Conservation (phyloP, 805 yeast species). For the Ogataea degrootiae region DNA sequence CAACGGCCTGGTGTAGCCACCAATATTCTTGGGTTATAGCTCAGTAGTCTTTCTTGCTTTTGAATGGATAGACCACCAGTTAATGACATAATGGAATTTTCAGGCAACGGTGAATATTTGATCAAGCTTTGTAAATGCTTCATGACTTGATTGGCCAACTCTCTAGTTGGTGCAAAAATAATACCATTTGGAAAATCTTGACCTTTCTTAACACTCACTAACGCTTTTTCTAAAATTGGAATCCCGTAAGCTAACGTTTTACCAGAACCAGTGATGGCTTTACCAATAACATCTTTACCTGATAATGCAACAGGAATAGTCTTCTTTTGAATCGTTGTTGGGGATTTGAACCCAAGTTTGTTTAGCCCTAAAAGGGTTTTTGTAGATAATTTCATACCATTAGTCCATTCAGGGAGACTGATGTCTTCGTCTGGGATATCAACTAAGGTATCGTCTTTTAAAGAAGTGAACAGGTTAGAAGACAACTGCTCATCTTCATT, state of each 20-base stretch:
- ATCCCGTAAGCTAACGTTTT: slow-evolving; percentile 94
- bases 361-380: slow-evolving; percentile 60
- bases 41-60: slow-evolving; percentile 79
- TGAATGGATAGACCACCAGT: slow-evolving; percentile 96
- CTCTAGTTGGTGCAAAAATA: slow-evolving; percentile 93
- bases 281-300: slow-evolving; percentile 85
- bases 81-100: slow-evolving; percentile 60
- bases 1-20: slow-evolving; percentile 97
- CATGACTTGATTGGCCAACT: slow-evolving; percentile 89
- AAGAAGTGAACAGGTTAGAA: slow-evolving; percentile 13
- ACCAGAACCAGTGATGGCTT: slow-evolving; percentile 97
- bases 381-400: slow-evolving; percentile 39
- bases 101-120: slow-evolving; percentile 40
- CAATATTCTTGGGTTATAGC: slow-evolving; percentile 69
- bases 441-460: slow-evolving; percentile 6
- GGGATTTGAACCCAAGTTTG: slow-evolving; percentile 53
- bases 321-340: slow-evolving; percentile 79
- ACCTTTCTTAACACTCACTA: slow-evolving; percentile 14
- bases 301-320: slow-evolving; percentile 70
- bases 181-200: slow-evolving; percentile 59
- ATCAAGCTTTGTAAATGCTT: slow-evolving; percentile 64
- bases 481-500: slow-evolving; percentile 8
- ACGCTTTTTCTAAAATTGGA: slow-evolving; percentile 73
- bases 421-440: slow-evolving; percentile 28
- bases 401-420: slow-evolving; percentile 60